These are phyloP conservation scores for Suillus brevipes DNA, from an alignment of 768 basidiomycete genomes.

Conservation along the genomic window DNA sequence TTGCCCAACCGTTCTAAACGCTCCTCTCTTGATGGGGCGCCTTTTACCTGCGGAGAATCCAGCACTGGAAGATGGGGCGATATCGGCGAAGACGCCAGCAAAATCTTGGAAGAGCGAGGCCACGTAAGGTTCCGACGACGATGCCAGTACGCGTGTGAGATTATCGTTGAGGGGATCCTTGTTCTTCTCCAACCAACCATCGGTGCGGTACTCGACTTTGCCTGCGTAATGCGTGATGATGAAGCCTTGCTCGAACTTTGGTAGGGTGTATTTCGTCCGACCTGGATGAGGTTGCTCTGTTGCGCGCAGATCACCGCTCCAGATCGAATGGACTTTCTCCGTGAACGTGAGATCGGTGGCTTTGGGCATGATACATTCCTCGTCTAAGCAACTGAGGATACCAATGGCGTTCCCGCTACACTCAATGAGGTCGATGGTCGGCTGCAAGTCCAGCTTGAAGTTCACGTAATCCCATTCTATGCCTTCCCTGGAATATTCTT, in stretches of 20 bases:
- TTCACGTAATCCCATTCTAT: conserved; percentile 99
- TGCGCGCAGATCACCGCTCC: conserved; percentile 48
- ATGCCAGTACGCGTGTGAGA: conserved; percentile 82
- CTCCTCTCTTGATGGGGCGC: conserved; percentile 87
- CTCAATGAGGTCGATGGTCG: conserved; percentile 98
- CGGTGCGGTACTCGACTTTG: conserved; percentile 92
- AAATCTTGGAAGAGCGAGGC: conserved; percentile 85
- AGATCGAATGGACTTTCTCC: conserved; percentile 82
- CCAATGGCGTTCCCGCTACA: conserved; percentile 73
- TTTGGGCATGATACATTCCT: conserved; percentile 99
- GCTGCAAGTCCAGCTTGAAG: conserved; percentile 95
- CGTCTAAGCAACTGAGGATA: conserved; percentile 90
- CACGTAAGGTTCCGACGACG: conserved; percentile 81
- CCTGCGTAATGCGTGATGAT: conserved; percentile 96
- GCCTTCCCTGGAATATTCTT: conserved; percentile 94
- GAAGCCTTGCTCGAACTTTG: conserved; percentile 92
- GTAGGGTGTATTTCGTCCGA: conserved; percentile 78
- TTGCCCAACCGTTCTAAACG: conserved; percentile 94
- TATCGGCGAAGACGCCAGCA: conserved; percentile 42
- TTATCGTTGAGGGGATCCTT: conserved; percentile 98
- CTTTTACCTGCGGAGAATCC: conserved; percentile 55
- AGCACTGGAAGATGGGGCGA: conserved; percentile 33
- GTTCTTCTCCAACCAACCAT: conserved; percentile 99
- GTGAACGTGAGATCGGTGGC: conserved; percentile 95
- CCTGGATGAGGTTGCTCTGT: conserved; percentile 66